Evolutionary conservation across 2,329 filamentous ascomycete species (phyloP).

Genomic region (Botrytis byssoidea): DNA sequence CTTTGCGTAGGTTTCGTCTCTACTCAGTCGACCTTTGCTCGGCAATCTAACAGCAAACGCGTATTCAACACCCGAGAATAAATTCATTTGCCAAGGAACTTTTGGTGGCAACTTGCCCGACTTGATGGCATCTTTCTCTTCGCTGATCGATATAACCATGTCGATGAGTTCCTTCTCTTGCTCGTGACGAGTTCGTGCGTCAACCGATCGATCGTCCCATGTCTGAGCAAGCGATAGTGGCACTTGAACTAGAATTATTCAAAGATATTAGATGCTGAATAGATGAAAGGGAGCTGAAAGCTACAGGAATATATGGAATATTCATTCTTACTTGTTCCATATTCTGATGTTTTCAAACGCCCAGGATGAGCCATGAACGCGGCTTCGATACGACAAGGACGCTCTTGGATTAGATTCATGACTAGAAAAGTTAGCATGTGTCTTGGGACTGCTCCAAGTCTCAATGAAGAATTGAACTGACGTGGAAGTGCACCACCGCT

Average conservation of each 20-base stretch:
- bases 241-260: neutral
- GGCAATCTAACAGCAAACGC: neutral
- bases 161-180: neutral
- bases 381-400: neutral
- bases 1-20: conserved; percentile 2
- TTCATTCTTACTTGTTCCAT: neutral
- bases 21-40: neutral
- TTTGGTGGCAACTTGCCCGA: neutral
- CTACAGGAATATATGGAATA: neutral
- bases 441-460: neutral
- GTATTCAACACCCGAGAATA: neutral
- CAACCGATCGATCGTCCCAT: neutral
- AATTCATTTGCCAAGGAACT: neutral
- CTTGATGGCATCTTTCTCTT: neutral
- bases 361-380: neutral
- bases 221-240: neutral
- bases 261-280: neutral
- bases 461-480: neutral
- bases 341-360: neutral
- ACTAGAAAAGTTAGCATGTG: neutral
- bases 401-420: neutral
- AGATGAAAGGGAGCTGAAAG: neutral
- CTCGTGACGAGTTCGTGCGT: neutral
- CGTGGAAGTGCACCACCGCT: neutral
- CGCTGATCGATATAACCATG: neutral